These are phyloP conservation scores for Panicum virgatum DNA, from an alignment of 202 grass and related monocot species.

Conservation along the genomic window DNA sequence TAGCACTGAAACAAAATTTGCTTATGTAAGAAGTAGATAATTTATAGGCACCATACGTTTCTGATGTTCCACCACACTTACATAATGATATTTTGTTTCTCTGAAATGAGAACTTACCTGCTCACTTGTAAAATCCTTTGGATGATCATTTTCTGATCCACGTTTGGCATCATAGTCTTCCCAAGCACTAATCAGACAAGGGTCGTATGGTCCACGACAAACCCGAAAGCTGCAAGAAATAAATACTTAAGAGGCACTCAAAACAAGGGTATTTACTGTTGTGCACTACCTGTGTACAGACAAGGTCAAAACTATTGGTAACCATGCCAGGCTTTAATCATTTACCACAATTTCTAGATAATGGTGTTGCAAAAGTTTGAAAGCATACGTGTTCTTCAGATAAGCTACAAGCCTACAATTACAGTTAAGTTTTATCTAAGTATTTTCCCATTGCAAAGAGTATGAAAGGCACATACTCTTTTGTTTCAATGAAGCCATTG, in stretches of 20 bases:
- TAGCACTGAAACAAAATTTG: conserved; percentile 66
- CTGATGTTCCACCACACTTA: conserved; percentile 13
- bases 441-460: conserved; percentile 28
- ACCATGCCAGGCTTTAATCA: background rate
- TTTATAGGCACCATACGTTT: background rate
- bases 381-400: conserved; percentile 14
- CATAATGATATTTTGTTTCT: conserved; percentile 9
- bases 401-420: conserved; percentile 1
- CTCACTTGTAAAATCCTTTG: conserved; percentile 61
- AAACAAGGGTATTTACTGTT: background rate
- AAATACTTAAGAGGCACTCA: conserved; percentile 5
- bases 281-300: background rate
- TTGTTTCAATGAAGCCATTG: conserved; percentile 88
- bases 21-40: conserved; percentile 20
- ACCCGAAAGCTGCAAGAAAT: conserved; percentile 66
- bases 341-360: conserved; percentile 19
- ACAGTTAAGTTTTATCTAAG: conserved; percentile 2
- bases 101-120: conserved; percentile 45
- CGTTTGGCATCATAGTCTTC: conserved; percentile 75
- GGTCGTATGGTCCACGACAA: conserved; percentile 75
- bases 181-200: conserved; percentile 73
- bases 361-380: background rate
- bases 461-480: conserved; percentile 56
- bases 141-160: conserved; percentile 92
- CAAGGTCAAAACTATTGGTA: conserved; percentile 23